Evolutionary conservation across 345 rosid species (phyloP).

Genomic region (Abelmoschus esculentus): DNA sequence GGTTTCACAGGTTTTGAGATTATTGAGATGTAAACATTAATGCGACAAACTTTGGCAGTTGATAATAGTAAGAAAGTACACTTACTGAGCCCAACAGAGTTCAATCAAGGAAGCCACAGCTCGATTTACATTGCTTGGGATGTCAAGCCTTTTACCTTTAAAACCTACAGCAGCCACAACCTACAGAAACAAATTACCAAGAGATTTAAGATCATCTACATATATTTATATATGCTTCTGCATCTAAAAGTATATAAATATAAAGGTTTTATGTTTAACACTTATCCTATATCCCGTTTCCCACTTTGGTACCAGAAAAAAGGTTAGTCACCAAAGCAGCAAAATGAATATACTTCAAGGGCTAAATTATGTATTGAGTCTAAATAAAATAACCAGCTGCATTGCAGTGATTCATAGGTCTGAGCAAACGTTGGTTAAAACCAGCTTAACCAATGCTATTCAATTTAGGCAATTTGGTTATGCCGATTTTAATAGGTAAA

Average conservation of each 20-base stretch:
- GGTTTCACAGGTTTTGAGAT: neutral
- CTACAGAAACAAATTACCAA: conserved; percentile 19
- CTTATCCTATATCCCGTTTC: too few species aligned
- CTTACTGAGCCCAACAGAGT: conserved; percentile 45
- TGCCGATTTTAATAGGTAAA: neutral
- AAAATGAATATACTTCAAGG: too few species aligned
- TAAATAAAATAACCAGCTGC: neutral
- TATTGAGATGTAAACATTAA: neutral
- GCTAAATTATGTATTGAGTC: too few species aligned
- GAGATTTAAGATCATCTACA: too few species aligned
- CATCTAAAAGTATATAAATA: neutral
- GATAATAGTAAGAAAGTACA: neutral
- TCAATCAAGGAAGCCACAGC: conserved; percentile 33
- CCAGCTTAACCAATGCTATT: neutral
- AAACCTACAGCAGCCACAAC: conserved; percentile 49
- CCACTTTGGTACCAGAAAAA: too few species aligned
- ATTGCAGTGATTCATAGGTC: neutral
- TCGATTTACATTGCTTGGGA: conserved; percentile 36
- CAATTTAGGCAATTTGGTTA: neutral
- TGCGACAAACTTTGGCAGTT: neutral
- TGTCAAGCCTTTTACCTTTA: conserved; percentile 43
- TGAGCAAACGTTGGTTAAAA: neutral
- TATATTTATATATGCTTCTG: neutral
- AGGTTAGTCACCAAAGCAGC: too few species aligned
- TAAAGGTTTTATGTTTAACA: too few species aligned